Evolutionary conservation across 352 stramenopile species (phyloP).

Genomic region (Thalassiosira oceanica): DNA sequence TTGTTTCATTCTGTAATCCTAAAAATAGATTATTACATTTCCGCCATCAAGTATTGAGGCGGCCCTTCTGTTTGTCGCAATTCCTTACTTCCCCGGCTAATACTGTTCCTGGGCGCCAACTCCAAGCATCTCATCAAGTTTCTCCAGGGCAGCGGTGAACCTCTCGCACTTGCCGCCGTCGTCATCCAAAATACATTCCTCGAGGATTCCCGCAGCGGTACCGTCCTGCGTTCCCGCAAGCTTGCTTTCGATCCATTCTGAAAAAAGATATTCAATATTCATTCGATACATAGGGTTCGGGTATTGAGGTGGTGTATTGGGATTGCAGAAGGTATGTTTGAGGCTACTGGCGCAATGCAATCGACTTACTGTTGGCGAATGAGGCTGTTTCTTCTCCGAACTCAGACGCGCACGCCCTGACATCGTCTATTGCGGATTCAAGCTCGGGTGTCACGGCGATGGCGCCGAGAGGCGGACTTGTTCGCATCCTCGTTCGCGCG

Average conservation of each 20-base stretch:
- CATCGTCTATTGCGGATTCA: constrained; percentile 40
- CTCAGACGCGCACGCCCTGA: constrained; percentile 34
- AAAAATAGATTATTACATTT: no score
- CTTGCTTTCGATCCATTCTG: constrained; percentile 48
- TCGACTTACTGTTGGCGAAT: constrained; percentile 43
- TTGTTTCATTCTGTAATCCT: no score
- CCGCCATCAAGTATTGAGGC: no score
- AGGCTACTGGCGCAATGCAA: no score
- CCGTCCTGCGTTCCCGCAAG: constrained; percentile 34
- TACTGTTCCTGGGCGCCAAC: constrained; percentile 47
- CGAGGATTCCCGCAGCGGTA: constrained; percentile 42
- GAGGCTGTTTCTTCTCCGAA: constrained; percentile 48
- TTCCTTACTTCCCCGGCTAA: no score
- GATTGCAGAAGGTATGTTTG: no score
- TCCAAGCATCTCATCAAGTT: constrained; percentile 41
- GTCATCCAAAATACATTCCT: constrained; percentile 55
- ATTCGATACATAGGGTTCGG: no score
- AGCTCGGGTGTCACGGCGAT: constrained; percentile 37
- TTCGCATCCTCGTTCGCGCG: background rate
- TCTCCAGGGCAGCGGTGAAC: constrained; percentile 36
- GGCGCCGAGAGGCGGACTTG: constrained; percentile 10
- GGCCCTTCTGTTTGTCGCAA: no score
- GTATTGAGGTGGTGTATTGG: background rate
- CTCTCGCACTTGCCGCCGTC: constrained; percentile 40
- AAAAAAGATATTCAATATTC: no score